Percentiles rank a stretch among this genome's conserved stretches.
These are phyloP conservation scores for Meyerozyma elateridarum DNA, from an alignment of 1,139 yeast genomes.

Conservation along the genomic window DNA sequence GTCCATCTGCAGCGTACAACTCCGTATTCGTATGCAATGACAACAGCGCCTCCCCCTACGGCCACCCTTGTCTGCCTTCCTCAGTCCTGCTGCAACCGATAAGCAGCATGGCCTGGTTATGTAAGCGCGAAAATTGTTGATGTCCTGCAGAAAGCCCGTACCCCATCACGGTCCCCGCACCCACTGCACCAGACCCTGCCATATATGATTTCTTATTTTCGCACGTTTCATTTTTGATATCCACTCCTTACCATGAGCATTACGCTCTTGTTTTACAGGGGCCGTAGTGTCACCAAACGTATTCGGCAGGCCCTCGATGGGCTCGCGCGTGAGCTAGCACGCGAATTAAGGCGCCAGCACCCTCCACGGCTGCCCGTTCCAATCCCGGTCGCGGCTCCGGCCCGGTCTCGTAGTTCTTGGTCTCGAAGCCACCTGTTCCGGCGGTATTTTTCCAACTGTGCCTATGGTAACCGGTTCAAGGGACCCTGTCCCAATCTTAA, in stretches of 20 bases:
- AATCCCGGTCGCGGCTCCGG: conserved; percentile 22
- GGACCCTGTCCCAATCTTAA: conserved; percentile 1
- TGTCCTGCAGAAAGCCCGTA: too few relatives aligned
- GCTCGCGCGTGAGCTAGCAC: conserved; percentile 23
- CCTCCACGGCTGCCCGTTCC: conserved; percentile 19
- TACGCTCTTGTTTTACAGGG: conserved; percentile 12
- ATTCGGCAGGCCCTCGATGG: conserved; percentile 29
- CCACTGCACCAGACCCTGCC: background rate
- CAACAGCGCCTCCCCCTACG: too few relatives aligned
- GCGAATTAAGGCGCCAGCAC: conserved; percentile 10
- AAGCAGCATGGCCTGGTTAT: too few relatives aligned
- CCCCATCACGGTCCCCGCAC: background rate
- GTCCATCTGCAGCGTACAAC: too few relatives aligned
- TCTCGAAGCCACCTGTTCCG: conserved; percentile 1
- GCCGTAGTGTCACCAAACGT: conserved; percentile 24
- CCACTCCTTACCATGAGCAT: conserved; percentile 2
- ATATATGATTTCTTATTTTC: too few relatives aligned
- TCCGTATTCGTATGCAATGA: too few relatives aligned
- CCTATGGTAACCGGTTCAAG: conserved; percentile 5
- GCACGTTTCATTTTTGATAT: too few relatives aligned
- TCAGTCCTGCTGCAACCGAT: too few relatives aligned
- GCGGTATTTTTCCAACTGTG: conserved; percentile 6
- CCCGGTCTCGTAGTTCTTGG: conserved; percentile 9
- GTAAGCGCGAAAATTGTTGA: too few relatives aligned
- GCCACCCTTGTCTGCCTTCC: too few relatives aligned